These are phyloP conservation scores for Heterobasidion irregulare DNA, from an alignment of 1,284 basidiomycete species.

Conservation along the genomic window DNA sequence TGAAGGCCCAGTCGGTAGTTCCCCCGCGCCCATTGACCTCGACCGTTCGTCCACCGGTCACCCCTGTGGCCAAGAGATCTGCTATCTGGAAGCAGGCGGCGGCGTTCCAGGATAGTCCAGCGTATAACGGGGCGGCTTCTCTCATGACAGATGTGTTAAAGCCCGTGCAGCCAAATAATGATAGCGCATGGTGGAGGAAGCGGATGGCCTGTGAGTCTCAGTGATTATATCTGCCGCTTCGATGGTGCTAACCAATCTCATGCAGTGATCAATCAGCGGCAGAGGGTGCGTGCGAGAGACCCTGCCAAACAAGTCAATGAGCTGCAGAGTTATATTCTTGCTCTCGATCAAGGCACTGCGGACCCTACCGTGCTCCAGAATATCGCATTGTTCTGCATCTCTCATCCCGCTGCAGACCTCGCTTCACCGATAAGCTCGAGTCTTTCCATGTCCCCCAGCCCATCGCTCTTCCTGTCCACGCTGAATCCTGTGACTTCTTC, in stretches of 20 bases:
- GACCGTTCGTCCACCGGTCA: constrained; percentile 33
- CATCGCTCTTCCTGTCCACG: constrained; percentile 36
- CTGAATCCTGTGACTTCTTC: constrained; percentile 28
- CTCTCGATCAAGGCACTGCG: constrained; percentile 43
- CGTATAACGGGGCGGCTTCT: constrained; percentile 38
- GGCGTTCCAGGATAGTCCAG: constrained; percentile 72
- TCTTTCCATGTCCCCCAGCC: constrained; percentile 26
- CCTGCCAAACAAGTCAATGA: constrained; percentile 34
- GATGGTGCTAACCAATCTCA: constrained; percentile 6
- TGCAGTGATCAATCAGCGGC: constrained; percentile 43
- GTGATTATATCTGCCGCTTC: constrained; percentile 3
- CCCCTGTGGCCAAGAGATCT: constrained; percentile 52
- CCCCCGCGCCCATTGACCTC: constrained; percentile 8
- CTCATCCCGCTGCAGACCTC: constrained; percentile 43
- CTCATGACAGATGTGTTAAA: constrained; percentile 59
- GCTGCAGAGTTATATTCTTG: constrained; percentile 41
- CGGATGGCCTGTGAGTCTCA: constrained; percentile 49
- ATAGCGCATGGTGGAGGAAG: constrained; percentile 74
- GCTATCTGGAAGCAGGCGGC: constrained; percentile 64
- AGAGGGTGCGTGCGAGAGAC: constrained; percentile 28
- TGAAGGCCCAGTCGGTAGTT: constrained; percentile 24
- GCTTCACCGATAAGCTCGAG: constrained; percentile 21
- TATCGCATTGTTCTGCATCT: constrained; percentile 50
- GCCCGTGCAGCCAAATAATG: constrained; percentile 38
- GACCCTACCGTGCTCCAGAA: constrained; percentile 48